Evolutionary conservation across 345 rosid genomes (phyloP).

Genomic region (Citrus australasica): DNA sequence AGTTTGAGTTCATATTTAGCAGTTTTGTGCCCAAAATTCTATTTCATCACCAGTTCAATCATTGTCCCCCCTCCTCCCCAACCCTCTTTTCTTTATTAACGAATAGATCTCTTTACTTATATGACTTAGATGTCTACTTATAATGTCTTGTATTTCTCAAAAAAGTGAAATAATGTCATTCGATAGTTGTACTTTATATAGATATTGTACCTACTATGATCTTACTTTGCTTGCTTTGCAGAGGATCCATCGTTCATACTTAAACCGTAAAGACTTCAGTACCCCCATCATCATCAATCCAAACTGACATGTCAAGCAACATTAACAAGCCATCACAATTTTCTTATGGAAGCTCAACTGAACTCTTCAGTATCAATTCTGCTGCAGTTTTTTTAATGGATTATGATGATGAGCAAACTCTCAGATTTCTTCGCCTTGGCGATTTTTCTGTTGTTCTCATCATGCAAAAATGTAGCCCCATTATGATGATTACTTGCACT

Average conservation of each 20-base stretch:
- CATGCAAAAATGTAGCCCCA: not conserved
- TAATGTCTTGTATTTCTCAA: too few relatives aligned
- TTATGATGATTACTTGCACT: conserved; percentile 7
- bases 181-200: too few relatives aligned
- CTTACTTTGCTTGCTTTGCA: not conserved
- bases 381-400: not conserved
- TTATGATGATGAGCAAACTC: not conserved
- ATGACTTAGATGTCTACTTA: too few relatives aligned
- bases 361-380: not conserved
- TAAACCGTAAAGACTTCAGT: not conserved
- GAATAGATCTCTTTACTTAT: too few relatives aligned
- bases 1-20: too few relatives aligned
- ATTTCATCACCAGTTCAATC: too few relatives aligned
- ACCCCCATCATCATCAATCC: not conserved
- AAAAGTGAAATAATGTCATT: too few relatives aligned
- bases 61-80: too few relatives aligned
- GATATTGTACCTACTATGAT: too few relatives aligned
- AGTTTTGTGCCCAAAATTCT: too few relatives aligned
- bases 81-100: too few relatives aligned
- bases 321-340: not conserved
- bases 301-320: not conserved
- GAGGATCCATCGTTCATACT: not conserved
- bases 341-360: not conserved
- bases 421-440: conserved; percentile 9
- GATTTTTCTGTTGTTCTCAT: conserved; percentile 5